Evolutionary conservation across 116 monocot species (phyloP).

Genomic region (Posidonia oceanica): DNA sequence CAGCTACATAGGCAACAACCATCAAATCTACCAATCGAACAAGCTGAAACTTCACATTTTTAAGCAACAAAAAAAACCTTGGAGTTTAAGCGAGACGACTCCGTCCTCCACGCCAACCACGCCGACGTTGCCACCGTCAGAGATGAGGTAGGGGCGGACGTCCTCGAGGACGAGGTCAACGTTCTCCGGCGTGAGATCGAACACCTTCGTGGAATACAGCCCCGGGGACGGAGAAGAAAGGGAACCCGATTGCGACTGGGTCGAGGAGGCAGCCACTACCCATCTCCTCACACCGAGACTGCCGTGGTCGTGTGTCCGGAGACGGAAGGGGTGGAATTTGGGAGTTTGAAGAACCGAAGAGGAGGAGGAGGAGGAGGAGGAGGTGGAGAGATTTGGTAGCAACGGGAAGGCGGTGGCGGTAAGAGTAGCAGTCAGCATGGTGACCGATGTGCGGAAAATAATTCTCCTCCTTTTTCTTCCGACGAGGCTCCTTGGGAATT

Average conservation of each 20-base stretch:
- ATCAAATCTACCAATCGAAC: not conserved
- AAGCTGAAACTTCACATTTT: not conserved
- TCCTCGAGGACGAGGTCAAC: conserved; percentile 78
- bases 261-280: not conserved
- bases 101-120: conserved; percentile 83
- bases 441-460: too few relatives aligned
- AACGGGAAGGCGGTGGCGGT: too few relatives aligned
- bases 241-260: not conserved
- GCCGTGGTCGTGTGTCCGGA: too few relatives aligned
- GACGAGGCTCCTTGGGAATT: too few relatives aligned
- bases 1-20: not conserved
- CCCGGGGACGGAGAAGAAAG: conserved; percentile 18
- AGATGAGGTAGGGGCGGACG: conserved; percentile 84
- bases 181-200: conserved; percentile 74
- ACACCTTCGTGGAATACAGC: conserved; percentile 51
- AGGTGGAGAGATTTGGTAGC: too few relatives aligned
- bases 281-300: too few relatives aligned
- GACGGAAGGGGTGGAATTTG: too few relatives aligned
- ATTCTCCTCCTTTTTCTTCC: too few relatives aligned
- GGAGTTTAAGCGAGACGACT: conserved; percentile 75
- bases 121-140: conserved; percentile 86
- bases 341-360: too few relatives aligned
- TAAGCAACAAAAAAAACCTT: conserved; percentile 28
- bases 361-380: too few relatives aligned
- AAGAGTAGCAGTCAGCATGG: too few relatives aligned